These are phyloP conservation scores for Sclerotinia sclerotiorum DNA, from an alignment of 2,329 filamentous ascomycete species.

Conservation along the genomic window DNA sequence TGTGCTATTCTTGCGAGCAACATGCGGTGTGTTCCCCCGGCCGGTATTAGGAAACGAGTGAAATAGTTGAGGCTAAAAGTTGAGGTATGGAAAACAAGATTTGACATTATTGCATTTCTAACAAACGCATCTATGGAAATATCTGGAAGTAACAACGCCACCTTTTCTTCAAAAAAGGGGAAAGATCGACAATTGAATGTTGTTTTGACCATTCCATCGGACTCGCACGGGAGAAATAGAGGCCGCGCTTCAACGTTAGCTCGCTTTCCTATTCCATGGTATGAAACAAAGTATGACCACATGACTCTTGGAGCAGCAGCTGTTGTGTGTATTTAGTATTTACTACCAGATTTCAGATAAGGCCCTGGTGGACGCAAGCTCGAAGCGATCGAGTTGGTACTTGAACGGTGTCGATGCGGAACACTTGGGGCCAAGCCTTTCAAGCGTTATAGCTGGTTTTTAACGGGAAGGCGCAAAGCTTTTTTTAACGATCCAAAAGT, in stretches of 20 bases:
- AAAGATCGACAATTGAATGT: constrained; percentile 6
- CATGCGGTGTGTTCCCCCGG: neutral
- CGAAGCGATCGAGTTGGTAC: neutral
- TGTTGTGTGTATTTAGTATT: neutral
- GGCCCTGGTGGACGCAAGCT: too few species aligned
- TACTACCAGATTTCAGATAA: too few species aligned
- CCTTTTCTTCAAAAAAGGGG: neutral
- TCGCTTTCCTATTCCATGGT: neutral
- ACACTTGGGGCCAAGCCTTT: neutral
- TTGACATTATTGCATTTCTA: neutral
- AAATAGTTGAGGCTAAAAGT: too few species aligned
- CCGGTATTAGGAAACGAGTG: neutral
- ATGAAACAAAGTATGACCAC: neutral
- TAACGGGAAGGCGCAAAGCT: neutral
- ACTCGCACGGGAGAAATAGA: too few species aligned
- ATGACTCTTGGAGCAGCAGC: neutral
- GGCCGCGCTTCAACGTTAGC: too few species aligned
- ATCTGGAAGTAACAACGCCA: neutral
- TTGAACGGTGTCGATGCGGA: neutral
- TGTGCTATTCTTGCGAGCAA: neutral
- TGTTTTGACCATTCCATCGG: too few species aligned
- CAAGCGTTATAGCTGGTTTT: neutral
- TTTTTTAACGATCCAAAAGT: neutral
- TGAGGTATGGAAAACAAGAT: neutral
- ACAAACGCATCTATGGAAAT: neutral